Evolutionary conservation across 2,329 filamentous ascomycete genomes (phyloP), one percentile per base, ranked within the genome.

Genomic region (Claviceps pazoutovae): DNA sequence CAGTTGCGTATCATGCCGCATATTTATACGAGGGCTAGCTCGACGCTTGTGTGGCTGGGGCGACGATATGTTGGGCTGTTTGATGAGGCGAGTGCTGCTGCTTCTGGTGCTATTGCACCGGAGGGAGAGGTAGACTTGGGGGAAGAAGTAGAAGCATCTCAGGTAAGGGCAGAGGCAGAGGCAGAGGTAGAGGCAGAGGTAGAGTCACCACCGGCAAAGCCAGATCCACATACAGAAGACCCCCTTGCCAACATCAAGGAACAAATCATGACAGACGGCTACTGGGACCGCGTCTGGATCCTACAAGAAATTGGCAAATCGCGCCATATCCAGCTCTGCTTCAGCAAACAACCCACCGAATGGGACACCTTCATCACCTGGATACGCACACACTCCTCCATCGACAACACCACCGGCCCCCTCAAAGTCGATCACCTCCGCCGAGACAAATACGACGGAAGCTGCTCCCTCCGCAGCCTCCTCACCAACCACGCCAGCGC

Each of bases 1-100:
- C 55, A 61, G 52, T 39, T 61, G 39, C 51, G 52, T 21, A 53
- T 59, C 30, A 60, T 58, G 58, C 53, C 53, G 43, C 52, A 55
- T 36, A 59, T 59, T n/a, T 60, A 57, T 51, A 44, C 49, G 1
- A 49, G 51, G 16, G 57, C 57, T 8, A 46, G 41, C 14, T 43
- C 48, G 11, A 58, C 58, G n/a, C 30, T 59, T 5, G 52, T 57
- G 9, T 60, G 55, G 54, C 54, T 60, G 6, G 57, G 58, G 5
- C 39, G 14, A 7, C 36, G 49, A 48, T 49, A 54, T 42, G 13
- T 46, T 8, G 26, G 51, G 46, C 41, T 54, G n/a, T 34, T 34
- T 7, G 14, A 46, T 16, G 36, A 51, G 16, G 21, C 42, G 14
- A 34, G 43, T 26, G 9, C 42, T 21, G 42, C 21, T 5, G 23